A percentile compares a stretch with the other conserved stretches of the same genome.
phyloP scores from a whole-genome alignment of 768 basidiomycete genomes.

The Lactarius akahatsu region DNA sequence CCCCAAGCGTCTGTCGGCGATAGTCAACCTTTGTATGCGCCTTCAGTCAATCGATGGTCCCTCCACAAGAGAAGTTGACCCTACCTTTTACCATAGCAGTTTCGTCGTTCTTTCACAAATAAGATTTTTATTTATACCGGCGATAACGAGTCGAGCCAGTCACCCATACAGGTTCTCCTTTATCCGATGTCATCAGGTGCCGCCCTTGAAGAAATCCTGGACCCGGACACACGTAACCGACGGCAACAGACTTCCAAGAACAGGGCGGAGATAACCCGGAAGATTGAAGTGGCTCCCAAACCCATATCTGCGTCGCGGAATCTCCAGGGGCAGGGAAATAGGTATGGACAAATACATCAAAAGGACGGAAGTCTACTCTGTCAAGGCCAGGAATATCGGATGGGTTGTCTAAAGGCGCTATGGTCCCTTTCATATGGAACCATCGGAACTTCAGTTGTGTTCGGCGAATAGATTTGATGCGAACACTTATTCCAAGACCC shows the following conservation, averaged over 20 bases:
- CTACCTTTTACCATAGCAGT: too few relatives aligned
- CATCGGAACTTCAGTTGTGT: neutral
- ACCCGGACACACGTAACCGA: neutral
- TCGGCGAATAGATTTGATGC: neutral
- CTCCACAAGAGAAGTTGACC: too few relatives aligned
- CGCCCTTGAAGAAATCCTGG: slow-evolving; percentile 1
- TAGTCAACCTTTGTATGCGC: too few relatives aligned
- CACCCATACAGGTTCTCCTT: neutral
- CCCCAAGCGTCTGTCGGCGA: too few relatives aligned
- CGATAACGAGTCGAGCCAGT: neutral
- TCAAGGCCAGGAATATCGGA: neutral
- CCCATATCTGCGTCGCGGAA: neutral
- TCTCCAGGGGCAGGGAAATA: neutral
- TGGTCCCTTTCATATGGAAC: slow-evolving; percentile 3
- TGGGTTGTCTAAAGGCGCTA: neutral
- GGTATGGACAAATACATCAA: neutral
- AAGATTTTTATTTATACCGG: neutral
- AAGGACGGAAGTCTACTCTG: neutral
- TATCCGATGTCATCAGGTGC: neutral
- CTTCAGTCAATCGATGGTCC: too few relatives aligned
- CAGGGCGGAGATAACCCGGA: neutral
- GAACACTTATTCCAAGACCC: slow-evolving; percentile 8
- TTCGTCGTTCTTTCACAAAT: too few relatives aligned
- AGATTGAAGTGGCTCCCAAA: neutral
- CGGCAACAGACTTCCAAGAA: slow-evolving; percentile 1